Evolutionary conservation across 2,329 filamentous ascomycete species (phyloP).

Genomic region (Didymella glomerata): DNA sequence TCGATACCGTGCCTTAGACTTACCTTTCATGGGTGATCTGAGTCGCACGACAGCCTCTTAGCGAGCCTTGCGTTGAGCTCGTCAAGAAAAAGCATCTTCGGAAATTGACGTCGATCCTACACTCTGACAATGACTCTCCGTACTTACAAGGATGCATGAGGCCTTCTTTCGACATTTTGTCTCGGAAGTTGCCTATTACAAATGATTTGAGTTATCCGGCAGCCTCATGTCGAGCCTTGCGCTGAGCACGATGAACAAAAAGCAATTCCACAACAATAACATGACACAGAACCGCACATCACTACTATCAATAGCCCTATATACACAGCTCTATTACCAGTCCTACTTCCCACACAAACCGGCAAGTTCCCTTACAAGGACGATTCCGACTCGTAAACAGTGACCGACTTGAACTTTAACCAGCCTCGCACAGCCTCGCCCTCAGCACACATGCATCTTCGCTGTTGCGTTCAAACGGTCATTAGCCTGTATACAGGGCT

Average conservation of each 20-base stretch:
- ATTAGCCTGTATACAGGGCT: slow-evolving; percentile 1
- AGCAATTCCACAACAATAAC: background rate
- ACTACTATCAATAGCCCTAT: background rate
- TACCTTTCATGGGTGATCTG: background rate
- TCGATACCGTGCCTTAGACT: background rate
- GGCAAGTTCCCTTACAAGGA: background rate
- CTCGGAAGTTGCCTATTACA: background rate
- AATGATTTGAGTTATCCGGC: background rate
- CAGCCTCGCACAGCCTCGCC: background rate
- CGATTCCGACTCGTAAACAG: background rate
- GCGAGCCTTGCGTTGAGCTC: background rate
- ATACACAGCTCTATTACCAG: background rate
- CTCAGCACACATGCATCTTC: background rate
- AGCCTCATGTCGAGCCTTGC: background rate
- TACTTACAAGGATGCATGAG: background rate
- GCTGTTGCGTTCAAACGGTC: background rate
- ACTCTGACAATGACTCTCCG: background rate
- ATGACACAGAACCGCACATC: no score
- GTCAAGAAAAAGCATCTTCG: background rate
- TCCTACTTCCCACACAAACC: background rate
- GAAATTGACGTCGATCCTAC: background rate
- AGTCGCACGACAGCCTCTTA: background rate
- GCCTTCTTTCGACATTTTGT: background rate
- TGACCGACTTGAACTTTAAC: background rate
- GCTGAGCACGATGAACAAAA: background rate